Conservation (phyloP, 176 grass and related monocot genomes). For the Triticum monococcum region DNA sequence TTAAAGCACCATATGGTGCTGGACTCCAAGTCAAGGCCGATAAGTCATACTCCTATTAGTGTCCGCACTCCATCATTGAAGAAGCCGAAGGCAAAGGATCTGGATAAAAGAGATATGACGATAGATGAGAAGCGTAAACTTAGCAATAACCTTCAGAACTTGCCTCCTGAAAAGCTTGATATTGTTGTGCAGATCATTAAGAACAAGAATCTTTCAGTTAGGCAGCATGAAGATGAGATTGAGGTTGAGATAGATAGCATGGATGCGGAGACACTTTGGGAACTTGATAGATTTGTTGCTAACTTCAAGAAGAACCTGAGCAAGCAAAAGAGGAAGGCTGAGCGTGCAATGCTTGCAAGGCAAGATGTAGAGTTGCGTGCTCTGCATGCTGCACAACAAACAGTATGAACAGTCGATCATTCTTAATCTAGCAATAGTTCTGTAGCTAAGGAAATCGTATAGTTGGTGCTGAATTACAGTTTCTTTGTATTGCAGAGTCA, state of each 20-base stretch:
- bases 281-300: slow-evolving; percentile 92
- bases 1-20: slow-evolving; percentile 32
- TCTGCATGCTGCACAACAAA: slow-evolving; percentile 47
- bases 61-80: slow-evolving; percentile 64
- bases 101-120: slow-evolving; percentile 94
- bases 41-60: slow-evolving; percentile 49
- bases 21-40: slow-evolving; percentile 49
- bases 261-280: slow-evolving; percentile 95
- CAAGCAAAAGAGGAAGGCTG: slow-evolving; percentile 93
- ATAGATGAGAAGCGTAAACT: slow-evolving; percentile 91
- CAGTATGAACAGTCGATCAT: slow-evolving; percentile 40
- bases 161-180: slow-evolving; percentile 82
- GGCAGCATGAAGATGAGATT: slow-evolving; percentile 97
- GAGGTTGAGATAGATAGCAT: slow-evolving; percentile 99
- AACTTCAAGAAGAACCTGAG: slow-evolving; percentile 97
- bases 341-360: slow-evolving; percentile 76
- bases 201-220: slow-evolving; percentile 84
- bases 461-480: not conserved
- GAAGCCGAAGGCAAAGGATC: slow-evolving; percentile 97
- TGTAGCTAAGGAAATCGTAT: not conserved
- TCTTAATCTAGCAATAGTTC: not conserved
- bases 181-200: slow-evolving; percentile 87
- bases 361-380: slow-evolving; percentile 46
- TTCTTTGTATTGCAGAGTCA: slow-evolving; percentile 36
- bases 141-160: slow-evolving; percentile 89